Percentiles rank a stretch among this genome's conserved stretches.
Conservation (phyloP, 768 basidiomycete genomes). For the Russula dissimulans region DNA sequence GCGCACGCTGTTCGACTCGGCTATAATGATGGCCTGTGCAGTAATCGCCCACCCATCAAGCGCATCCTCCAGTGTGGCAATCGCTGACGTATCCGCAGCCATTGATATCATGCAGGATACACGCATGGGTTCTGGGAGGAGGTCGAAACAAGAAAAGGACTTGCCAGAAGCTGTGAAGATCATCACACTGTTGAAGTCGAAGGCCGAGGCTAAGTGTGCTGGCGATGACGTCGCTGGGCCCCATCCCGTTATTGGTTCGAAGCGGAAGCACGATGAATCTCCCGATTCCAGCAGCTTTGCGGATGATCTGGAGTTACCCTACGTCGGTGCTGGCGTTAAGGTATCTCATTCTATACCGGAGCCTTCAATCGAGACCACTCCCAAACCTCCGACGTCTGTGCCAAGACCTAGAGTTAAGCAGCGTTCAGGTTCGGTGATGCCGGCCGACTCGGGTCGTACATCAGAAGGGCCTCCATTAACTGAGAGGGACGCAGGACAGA, state of each 20-base stretch:
- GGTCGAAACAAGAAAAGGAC: conserved; percentile 29
- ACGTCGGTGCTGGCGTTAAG: conserved; percentile 30
- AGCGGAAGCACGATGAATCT: conserved; percentile 37
- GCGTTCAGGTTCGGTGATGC: neutral
- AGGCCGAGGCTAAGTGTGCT: conserved; percentile 31
- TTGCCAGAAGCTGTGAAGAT: conserved; percentile 24
- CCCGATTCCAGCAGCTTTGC: conserved; percentile 25
- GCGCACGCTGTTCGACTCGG: conserved; percentile 56
- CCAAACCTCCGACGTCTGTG: neutral
- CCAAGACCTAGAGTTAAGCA: conserved; percentile 3
- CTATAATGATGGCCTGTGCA: conserved; percentile 54
- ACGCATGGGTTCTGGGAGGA: conserved; percentile 21
- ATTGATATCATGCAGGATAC: conserved; percentile 35
- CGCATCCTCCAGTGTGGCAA: conserved; percentile 39
- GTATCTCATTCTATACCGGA: neutral
- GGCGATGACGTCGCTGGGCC: conserved; percentile 12
- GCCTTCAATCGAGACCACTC: neutral
- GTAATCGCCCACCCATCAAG: conserved; percentile 44
- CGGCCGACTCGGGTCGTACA: neutral
- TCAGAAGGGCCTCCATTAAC: neutral
- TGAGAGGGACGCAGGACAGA: conserved; percentile 2
- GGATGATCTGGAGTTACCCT: conserved; percentile 36
- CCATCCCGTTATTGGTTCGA: conserved; percentile 27
- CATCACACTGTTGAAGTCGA: conserved; percentile 19
- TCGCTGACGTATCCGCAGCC: conserved; percentile 37